Evolutionary conservation across 2,329 filamentous ascomycete species (phyloP).

Genomic region (Fusarium agapanthi): DNA sequence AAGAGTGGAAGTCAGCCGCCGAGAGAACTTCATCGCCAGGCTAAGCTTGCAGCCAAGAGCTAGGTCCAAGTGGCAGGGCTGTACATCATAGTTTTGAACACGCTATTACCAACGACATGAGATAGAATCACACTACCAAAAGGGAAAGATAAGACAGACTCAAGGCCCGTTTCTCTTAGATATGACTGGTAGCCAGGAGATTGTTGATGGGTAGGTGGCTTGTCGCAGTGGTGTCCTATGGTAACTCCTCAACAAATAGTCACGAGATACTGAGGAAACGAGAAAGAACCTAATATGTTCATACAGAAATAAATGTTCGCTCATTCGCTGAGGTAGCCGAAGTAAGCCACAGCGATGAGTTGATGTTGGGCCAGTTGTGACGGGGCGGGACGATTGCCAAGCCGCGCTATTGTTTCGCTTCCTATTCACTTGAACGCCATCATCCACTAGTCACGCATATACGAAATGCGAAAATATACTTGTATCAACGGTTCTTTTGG

Average conservation of each 20-base stretch:
- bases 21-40: constrained; percentile 14
- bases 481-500: too few relatives aligned
- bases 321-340: neutral
- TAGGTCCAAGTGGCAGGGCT: rapidly evolving
- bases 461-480: rapidly evolving
- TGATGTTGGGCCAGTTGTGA: neutral
- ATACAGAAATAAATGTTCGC: rapidly evolving
- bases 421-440: neutral
- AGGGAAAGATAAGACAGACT: rapidly evolving
- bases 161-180: rapidly evolving
- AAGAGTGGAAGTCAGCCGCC: constrained; percentile 8
- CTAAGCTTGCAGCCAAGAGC: neutral
- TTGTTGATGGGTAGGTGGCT: rapidly evolving
- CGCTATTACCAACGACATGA: neutral
- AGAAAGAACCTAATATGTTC: rapidly evolving
- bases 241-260: rapidly evolving
- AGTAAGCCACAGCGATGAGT: neutral
- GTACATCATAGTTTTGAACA: neutral
- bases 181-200: too few relatives aligned
- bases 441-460: rapidly evolving
- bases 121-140: rapidly evolving
- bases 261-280: rapidly evolving
- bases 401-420: neutral
- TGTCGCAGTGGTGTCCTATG: rapidly evolving
- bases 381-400: neutral